phyloP scores from a whole-genome alignment of 2,329 filamentous ascomycete species.

The Fusarium penzigii region DNA sequence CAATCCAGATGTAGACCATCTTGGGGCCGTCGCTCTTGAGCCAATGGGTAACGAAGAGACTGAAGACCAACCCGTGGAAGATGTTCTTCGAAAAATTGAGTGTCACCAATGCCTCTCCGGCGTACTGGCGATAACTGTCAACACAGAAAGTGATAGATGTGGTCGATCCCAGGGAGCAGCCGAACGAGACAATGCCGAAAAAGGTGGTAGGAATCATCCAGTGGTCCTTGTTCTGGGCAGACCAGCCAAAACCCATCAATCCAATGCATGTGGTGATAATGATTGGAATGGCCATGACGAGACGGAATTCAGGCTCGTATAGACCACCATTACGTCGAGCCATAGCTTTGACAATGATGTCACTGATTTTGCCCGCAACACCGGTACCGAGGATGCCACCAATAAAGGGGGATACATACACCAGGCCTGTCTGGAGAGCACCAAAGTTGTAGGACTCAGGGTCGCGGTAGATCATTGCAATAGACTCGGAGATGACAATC shows the following conservation, averaged over 20 bases:
- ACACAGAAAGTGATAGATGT: conserved; percentile 94
- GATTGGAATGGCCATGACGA: conserved; percentile 85
- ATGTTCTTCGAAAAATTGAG: conserved; percentile 95
- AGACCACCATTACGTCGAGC: conserved; percentile 84
- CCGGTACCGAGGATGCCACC: conserved; percentile 89
- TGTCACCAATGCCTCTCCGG: conserved; percentile 90
- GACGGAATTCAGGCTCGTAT: conserved; percentile 91
- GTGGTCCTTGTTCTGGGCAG: conserved; percentile 67
- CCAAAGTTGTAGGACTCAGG: conserved; percentile 75
- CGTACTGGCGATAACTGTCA: conserved; percentile 90
- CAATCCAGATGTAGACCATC: conserved; percentile 78
- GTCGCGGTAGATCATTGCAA: conserved; percentile 76
- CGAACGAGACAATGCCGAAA: conserved; percentile 90
- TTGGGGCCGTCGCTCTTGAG: conserved; percentile 73
- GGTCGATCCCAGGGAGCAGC: conserved; percentile 85
- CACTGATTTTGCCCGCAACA: conserved; percentile 84
- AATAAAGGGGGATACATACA: conserved; percentile 89
- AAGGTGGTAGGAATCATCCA: conserved; percentile 95
- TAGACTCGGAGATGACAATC: conserved; percentile 88
- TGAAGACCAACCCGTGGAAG: conserved; percentile 85
- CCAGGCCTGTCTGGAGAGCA: conserved; percentile 76
- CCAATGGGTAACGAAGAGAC: conserved; percentile 87
- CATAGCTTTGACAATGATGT: conserved; percentile 81
- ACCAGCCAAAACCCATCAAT: conserved; percentile 97
- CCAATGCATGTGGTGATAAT: conserved; percentile 77